Percentiles rank a stretch among this genome's conserved stretches.
These are phyloP conservation scores for Collybia sp. DNA, from an alignment of 768 basidiomycete species.

Conservation along the genomic window DNA sequence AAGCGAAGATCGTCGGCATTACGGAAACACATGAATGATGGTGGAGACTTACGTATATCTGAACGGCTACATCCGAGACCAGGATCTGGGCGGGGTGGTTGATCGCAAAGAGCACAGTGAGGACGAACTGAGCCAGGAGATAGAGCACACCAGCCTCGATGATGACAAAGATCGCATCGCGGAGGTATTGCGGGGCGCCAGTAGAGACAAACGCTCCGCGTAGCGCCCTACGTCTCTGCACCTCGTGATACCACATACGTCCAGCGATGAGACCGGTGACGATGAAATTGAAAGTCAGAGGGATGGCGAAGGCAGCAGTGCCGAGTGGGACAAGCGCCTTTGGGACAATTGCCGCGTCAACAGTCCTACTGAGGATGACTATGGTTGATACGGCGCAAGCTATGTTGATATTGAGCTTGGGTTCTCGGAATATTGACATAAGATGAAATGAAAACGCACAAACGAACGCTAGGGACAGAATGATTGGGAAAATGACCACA, in stretches of 20 bases:
- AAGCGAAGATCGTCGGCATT: too few relatives aligned
- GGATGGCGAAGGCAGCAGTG: constrained; percentile 29
- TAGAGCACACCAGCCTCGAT: constrained; percentile 36
- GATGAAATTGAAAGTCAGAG: constrained; percentile 35
- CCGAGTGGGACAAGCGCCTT: constrained; percentile 28
- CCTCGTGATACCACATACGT: constrained; percentile 26
- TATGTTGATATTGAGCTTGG: not conserved
- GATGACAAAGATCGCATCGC: constrained; percentile 26
- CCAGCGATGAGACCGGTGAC: constrained; percentile 35
- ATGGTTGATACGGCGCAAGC: not conserved
- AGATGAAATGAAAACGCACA: not conserved
- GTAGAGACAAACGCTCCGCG: constrained; percentile 6
- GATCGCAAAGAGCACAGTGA: constrained; percentile 30
- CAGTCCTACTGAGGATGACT: constrained; percentile 21
- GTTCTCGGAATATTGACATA: not conserved
- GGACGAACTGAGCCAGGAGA: constrained; percentile 31
- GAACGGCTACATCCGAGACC: constrained; percentile 28
- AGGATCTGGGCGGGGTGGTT: constrained; percentile 28
- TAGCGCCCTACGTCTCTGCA: not conserved
- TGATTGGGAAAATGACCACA: not conserved
- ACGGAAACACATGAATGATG: not conserved
- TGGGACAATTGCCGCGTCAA: constrained; percentile 28
- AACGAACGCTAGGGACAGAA: not conserved
- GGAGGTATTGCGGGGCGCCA: constrained; percentile 9
- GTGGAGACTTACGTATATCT: constrained; percentile 28